These are phyloP conservation scores for Geotrichum ghanense DNA, from an alignment of 805 yeast species.

Conservation along the genomic window DNA sequence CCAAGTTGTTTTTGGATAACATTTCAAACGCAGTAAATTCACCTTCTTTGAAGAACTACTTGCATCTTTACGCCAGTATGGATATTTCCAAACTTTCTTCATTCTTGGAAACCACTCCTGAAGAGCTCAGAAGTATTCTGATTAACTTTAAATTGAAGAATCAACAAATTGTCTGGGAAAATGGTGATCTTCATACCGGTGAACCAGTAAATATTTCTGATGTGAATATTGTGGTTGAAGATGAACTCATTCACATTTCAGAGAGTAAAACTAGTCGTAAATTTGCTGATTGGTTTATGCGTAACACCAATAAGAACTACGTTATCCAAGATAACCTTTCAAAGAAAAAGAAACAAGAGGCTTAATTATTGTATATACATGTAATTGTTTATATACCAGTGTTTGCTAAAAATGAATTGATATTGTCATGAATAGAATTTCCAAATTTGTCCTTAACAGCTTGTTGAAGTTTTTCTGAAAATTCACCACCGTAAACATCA, in stretches of 20 bases:
- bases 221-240: conserved; percentile 32
- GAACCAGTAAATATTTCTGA: conserved; percentile 32
- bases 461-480: neutral
- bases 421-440: neutral
- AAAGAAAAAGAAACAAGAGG: conserved; percentile 16
- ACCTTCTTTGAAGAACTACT: conserved; percentile 34
- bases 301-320: conserved; percentile 36
- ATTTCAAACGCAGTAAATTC: conserved; percentile 29
- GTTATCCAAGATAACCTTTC: conserved; percentile 32
- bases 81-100: conserved; percentile 34
- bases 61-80: conserved; percentile 36
- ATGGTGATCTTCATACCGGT: conserved; percentile 33
- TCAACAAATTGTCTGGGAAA: conserved; percentile 34
- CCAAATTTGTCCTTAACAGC: neutral
- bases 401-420: neutral
- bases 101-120: conserved; percentile 28
- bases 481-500: neutral
- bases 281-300: conserved; percentile 40
- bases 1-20: conserved; percentile 33
- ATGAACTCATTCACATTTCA: conserved; percentile 33
- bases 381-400: neutral
- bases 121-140: conserved; percentile 29
- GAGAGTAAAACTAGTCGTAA: conserved; percentile 35
- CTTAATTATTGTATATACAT: neutral
- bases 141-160: conserved; percentile 36